Percentiles rank a stretch among this genome's conserved stretches.
Conservation (phyloP, 768 basidiomycete genomes). For the Pulveroboletus sp. region DNA sequence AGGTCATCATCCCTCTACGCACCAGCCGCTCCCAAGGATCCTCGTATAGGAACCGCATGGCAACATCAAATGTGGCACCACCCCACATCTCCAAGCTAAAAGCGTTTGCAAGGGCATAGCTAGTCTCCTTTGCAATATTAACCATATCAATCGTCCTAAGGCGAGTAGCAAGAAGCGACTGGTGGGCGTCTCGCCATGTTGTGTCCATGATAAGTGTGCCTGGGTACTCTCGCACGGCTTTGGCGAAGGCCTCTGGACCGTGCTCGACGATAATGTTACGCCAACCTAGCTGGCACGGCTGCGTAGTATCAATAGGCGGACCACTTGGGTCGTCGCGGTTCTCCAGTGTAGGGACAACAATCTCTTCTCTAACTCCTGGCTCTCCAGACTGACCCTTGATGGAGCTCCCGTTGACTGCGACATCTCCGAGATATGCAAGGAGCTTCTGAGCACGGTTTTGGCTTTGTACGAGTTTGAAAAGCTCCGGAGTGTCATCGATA, state of each 20-base stretch:
- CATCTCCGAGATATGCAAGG: conserved; percentile 93
- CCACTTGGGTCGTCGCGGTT: conserved; percentile 77
- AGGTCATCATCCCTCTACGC: conserved; percentile 23
- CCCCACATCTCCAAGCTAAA: conserved; percentile 99
- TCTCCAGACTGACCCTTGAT: conserved; percentile 97
- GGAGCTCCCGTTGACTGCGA: conserved; percentile 96
- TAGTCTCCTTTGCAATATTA: conserved; percentile 98
- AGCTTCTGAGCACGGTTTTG: conserved; percentile 99
- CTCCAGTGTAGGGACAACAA: conserved; percentile 76
- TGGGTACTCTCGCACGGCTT: conserved; percentile 94
- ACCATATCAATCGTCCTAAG: conserved; percentile 95
- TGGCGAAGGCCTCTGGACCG: conserved; percentile 97
- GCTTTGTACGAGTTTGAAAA: conserved; percentile 96
- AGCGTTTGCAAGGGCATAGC: conserved; percentile 90
- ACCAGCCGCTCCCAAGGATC: conserved; percentile 99
- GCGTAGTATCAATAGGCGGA: conserved; percentile 70
- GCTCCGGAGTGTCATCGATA: conserved; percentile 99
- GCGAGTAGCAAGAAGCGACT: conserved; percentile 94
- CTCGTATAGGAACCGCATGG: conserved; percentile 99
- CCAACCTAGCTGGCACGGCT: conserved; percentile 90
- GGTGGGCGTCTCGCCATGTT: conserved; percentile 99
- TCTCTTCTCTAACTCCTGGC: conserved; percentile 89
- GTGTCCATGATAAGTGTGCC: conserved; percentile 98
- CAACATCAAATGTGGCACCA: conserved; percentile 97
- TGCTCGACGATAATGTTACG: conserved; percentile 98